Evolutionary conservation across 768 basidiomycete genomes (phyloP).

Genomic region (Podaxis carcinomalis): DNA sequence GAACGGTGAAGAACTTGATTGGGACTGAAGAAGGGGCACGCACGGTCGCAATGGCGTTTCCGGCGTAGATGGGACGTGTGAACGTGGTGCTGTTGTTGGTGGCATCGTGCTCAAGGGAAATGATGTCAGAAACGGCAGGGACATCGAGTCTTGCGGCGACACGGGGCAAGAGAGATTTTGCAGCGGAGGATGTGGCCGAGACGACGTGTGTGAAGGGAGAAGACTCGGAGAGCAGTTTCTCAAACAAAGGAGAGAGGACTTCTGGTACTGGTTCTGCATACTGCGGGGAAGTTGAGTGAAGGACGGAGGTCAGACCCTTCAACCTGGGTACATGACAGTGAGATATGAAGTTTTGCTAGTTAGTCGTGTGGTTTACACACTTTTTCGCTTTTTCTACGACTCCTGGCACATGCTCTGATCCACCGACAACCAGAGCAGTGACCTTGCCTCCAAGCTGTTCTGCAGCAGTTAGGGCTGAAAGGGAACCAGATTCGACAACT

Average conservation of each 20-base stretch:
- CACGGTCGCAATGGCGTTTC: slow-evolving; percentile 94
- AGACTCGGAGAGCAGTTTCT: slow-evolving; percentile 61
- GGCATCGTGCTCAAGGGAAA: slow-evolving; percentile 69
- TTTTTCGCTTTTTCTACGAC: slow-evolving; percentile 78
- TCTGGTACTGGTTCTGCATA: slow-evolving; percentile 74
- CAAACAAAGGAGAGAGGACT: slow-evolving; percentile 76
- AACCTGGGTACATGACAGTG: slow-evolving; percentile 38
- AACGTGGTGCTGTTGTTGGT: slow-evolving; percentile 77
- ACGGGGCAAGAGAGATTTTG: slow-evolving; percentile 91
- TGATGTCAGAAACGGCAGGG: slow-evolving; percentile 89
- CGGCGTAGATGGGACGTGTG: slow-evolving; percentile 94
- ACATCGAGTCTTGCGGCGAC: slow-evolving; percentile 87
- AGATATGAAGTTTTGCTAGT: slow-evolving; percentile 5
- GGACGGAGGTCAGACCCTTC: slow-evolving; percentile 59
- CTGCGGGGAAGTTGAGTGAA: slow-evolving; percentile 67
- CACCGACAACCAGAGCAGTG: slow-evolving; percentile 73
- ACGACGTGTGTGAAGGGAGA: slow-evolving; percentile 85
- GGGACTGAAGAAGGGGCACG: slow-evolving; percentile 71
- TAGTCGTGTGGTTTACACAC: slow-evolving; percentile 34
- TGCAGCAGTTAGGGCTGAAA: slow-evolving; percentile 92
- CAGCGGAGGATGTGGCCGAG: slow-evolving; percentile 86
- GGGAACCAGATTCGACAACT: slow-evolving; percentile 74
- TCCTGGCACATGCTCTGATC: slow-evolving; percentile 56
- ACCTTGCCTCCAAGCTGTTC: slow-evolving; percentile 81
- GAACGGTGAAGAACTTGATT: slow-evolving; percentile 93